These are phyloP conservation scores for Vigna unguiculata DNA, from an alignment of 306 rosid genomes.

Conservation along the genomic window DNA sequence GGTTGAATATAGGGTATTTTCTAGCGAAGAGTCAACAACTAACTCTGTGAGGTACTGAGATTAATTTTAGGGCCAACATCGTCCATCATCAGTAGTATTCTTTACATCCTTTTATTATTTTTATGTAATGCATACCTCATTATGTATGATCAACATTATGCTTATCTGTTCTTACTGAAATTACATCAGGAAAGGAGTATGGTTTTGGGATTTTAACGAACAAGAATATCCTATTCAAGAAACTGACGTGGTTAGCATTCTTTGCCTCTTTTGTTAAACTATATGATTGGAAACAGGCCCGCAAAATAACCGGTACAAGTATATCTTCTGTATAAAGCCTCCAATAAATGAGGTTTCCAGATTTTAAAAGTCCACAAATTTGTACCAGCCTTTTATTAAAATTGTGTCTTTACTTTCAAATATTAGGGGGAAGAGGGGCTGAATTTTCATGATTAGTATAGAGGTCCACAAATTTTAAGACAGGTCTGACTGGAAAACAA, in stretches of 20 bases:
- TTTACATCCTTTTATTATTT: not conserved
- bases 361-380: no score
- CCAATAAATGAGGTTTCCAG: no score
- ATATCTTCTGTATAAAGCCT: no score
- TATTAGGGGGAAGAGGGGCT: no score
- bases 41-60: not conserved
- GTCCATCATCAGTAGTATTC: not conserved
- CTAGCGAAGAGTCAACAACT: not conserved
- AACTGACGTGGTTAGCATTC: slow-evolving; percentile 61
- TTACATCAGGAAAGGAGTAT: slow-evolving; percentile 61
- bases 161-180: slow-evolving; percentile 4
- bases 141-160: slow-evolving; percentile 17
- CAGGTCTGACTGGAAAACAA: slow-evolving; percentile 28
- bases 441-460: no score
- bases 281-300: slow-evolving; percentile 21
- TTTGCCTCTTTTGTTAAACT: slow-evolving; percentile 32
- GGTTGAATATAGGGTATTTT: not conserved
- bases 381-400: no score
- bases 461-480: no score
- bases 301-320: no score
- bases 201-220: slow-evolving; percentile 65
- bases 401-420: no score
- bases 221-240: slow-evolving; percentile 52
- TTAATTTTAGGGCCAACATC: not conserved
- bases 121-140: not conserved